These are phyloP conservation scores for Acmispon strigosus DNA, from an alignment of 306 rosid genomes.

Conservation along the genomic window DNA sequence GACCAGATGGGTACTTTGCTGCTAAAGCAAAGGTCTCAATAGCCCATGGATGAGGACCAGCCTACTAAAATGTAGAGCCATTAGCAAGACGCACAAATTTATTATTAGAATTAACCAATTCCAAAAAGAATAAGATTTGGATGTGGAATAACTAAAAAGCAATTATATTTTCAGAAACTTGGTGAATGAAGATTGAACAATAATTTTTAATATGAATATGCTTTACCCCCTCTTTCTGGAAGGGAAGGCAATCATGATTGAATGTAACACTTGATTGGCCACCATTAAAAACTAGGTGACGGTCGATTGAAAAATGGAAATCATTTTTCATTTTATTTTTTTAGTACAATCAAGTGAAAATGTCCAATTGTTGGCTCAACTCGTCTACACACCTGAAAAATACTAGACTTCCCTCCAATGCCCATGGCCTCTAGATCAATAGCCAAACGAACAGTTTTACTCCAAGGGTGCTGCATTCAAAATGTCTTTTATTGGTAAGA, in stretches of 20 bases:
- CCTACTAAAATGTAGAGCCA: constrained; percentile 42
- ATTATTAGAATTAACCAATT: constrained; percentile 7
- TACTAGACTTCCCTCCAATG: constrained; percentile 86
- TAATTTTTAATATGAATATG: neutral
- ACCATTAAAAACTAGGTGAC: neutral
- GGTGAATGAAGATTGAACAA: neutral
- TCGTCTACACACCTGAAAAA: constrained; percentile 70
- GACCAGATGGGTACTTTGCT: constrained; percentile 90
- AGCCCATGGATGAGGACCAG: constrained; percentile 96
- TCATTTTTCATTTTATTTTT: neutral
- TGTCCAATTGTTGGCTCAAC: neutral
- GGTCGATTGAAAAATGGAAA: neutral
- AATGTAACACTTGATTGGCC: neutral
- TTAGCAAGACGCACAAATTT: constrained; percentile 2
- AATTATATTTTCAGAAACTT: neutral
- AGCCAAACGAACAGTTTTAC: constrained; percentile 61
- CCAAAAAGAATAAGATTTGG: neutral
- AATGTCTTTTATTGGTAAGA: constrained; percentile 13
- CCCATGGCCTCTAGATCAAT: constrained; percentile 98
- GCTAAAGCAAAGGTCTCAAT: constrained; percentile 70
- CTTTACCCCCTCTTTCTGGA: neutral
- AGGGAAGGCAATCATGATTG: neutral
- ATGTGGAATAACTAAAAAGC: constrained; percentile 6
- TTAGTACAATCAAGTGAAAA: constrained; percentile 5
- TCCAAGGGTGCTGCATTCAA: constrained; percentile 90